phyloP scores from a whole-genome alignment of 2,329 filamentous ascomycete genomes.

The Pseudocercospora vitis region DNA sequence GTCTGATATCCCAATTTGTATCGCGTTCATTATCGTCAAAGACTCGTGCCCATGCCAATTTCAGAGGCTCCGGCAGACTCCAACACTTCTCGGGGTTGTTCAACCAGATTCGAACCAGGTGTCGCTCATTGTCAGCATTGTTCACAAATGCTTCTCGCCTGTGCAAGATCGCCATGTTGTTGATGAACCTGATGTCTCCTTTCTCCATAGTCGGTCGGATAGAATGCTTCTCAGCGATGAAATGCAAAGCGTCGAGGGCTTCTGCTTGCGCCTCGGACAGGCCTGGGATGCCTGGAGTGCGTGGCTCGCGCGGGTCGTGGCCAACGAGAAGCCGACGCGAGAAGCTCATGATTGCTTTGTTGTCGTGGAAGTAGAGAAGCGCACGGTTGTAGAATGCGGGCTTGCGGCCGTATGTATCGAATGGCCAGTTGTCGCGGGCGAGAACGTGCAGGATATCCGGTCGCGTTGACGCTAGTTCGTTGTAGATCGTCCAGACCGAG shows the following conservation, averaged over 20 bases:
- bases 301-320: background rate
- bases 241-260: background rate
- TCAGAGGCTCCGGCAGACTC: background rate
- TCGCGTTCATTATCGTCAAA: background rate
- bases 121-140: background rate
- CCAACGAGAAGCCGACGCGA: background rate
- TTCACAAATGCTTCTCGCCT: background rate
- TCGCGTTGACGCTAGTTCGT: background rate
- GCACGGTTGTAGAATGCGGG: background rate
- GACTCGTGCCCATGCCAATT: background rate
- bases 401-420: background rate
- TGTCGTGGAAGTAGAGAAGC: background rate
- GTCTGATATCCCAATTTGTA: background rate
- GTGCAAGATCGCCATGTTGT: background rate
- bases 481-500: background rate
- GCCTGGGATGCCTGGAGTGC: background rate
- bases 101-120: background rate
- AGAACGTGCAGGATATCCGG: background rate
- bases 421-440: background rate
- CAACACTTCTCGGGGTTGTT: background rate
- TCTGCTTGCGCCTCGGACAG: background rate
- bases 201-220: background rate
- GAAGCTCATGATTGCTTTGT: conserved; percentile 3
- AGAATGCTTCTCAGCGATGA: background rate
- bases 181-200: background rate